Percentiles rank a stretch among this genome's conserved stretches.
Evolutionary conservation across 2,329 filamentous ascomycete species (phyloP).

Genomic region (Xylariaceae sp.): DNA sequence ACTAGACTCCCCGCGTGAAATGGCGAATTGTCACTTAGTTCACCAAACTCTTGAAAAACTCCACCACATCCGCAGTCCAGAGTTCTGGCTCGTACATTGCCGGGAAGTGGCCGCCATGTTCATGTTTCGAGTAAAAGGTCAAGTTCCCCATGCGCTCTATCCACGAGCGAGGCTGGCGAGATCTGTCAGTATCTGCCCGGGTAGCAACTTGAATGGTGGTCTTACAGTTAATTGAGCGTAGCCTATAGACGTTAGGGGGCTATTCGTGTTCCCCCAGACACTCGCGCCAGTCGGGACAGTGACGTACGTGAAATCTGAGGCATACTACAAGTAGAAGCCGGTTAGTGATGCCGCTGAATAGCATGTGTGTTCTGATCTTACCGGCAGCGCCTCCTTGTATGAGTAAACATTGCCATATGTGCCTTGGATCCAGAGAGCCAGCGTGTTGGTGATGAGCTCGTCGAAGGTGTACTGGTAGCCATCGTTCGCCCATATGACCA

Average conservation of each 20-base stretch:
- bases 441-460: constrained; percentile 1
- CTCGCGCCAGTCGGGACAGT: background rate
- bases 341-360: background rate
- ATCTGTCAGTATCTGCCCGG: background rate
- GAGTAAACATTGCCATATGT: constrained; percentile 1
- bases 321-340: background rate
- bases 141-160: constrained; percentile 1
- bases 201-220: background rate
- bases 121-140: background rate
- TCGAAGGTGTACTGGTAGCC: background rate
- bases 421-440: constrained; percentile 2
- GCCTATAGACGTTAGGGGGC: background rate
- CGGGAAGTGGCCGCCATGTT: constrained; percentile 6
- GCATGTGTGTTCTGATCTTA: background rate
- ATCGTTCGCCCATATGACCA: background rate
- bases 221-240: background rate
- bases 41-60: background rate
- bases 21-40: too few relatives aligned
- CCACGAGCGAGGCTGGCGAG: constrained; percentile 3
- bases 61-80: background rate
- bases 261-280: background rate
- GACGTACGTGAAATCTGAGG: background rate
- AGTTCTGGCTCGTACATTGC: constrained; percentile 1
- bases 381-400: background rate
- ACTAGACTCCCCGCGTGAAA: too few relatives aligned